Percentiles rank a stretch among this genome's conserved stretches.
Evolutionary conservation across 345 rosid genomes (phyloP).

Genomic region (Syzygium jambos): DNA sequence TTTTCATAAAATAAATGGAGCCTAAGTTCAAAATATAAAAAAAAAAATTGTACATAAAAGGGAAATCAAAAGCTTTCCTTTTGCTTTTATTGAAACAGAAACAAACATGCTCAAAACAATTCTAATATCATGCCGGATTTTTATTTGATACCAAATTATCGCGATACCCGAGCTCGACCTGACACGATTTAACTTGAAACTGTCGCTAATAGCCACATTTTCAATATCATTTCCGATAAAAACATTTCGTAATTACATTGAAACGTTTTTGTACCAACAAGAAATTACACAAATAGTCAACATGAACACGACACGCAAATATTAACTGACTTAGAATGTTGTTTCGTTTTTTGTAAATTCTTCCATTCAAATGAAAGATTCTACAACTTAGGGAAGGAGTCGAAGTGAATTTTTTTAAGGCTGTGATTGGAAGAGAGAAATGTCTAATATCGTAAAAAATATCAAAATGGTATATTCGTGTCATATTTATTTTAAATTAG

Average conservation of each 20-base stretch:
- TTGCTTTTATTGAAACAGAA: background rate
- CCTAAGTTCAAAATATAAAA: background rate
- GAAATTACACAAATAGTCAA: too few relatives aligned
- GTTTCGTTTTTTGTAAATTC: background rate
- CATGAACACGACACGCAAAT: too few relatives aligned
- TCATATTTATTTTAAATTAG: too few relatives aligned
- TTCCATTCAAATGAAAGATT: accelerated
- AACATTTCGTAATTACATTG: background rate
- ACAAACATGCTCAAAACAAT: background rate
- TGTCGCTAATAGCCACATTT: accelerated
- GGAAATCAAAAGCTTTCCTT: background rate
- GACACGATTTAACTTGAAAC: accelerated
- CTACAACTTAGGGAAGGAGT: background rate
- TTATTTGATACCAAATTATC: too few relatives aligned
- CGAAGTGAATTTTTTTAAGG: background rate
- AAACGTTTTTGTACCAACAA: too few relatives aligned
- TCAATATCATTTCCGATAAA: accelerated
- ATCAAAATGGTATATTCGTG: too few relatives aligned
- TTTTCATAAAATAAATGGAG: background rate
- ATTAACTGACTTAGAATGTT: too few relatives aligned
- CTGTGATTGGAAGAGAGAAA: too few relatives aligned
- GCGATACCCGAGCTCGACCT: background rate
- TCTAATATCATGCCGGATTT: background rate
- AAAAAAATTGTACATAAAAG: background rate
- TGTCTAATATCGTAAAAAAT: too few relatives aligned